Percentiles rank a stretch among this genome's conserved stretches.
Evolutionary conservation across 176 grass and related monocot species (phyloP).

Genomic region (Thalia dealbata): DNA sequence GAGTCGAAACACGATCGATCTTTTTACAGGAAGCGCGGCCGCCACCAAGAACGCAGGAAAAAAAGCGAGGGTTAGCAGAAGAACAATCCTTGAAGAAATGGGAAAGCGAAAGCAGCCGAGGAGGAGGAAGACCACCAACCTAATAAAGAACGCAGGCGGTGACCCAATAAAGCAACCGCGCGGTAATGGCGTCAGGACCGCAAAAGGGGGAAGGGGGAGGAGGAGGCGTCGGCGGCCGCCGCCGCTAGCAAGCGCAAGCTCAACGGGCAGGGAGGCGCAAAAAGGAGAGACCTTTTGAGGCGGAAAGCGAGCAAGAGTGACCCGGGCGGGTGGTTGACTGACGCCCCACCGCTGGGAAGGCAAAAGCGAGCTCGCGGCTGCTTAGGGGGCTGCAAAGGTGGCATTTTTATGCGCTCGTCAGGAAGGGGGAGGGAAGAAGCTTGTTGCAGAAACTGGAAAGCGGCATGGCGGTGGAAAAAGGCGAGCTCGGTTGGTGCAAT

Average conservation of each 20-base stretch:
- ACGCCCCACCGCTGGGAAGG: too few relatives aligned
- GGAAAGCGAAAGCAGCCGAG: background rate
- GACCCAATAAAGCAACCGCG: background rate
- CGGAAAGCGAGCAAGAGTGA: background rate
- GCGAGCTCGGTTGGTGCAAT: background rate
- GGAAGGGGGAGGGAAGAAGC: background rate
- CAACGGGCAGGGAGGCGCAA: background rate
- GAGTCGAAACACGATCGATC: background rate
- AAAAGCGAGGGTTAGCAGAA: background rate
- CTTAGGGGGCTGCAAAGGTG: background rate
- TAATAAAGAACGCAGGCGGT: background rate
- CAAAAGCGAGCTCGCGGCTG: background rate
- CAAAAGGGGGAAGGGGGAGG: background rate
- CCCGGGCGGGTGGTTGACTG: background rate
- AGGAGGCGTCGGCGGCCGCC: background rate
- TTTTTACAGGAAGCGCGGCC: background rate
- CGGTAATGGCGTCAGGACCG: background rate
- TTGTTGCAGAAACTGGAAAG: background rate
- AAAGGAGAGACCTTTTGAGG: background rate
- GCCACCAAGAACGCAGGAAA: background rate
- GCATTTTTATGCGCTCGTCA: background rate
- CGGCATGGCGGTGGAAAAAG: background rate
- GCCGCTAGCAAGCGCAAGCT: background rate
- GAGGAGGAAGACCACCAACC: background rate
- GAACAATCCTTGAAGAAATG: conserved; percentile 8